phyloP scores from a whole-genome alignment of 805 yeast genomes.

The Metschnikowia hibisci region DNA sequence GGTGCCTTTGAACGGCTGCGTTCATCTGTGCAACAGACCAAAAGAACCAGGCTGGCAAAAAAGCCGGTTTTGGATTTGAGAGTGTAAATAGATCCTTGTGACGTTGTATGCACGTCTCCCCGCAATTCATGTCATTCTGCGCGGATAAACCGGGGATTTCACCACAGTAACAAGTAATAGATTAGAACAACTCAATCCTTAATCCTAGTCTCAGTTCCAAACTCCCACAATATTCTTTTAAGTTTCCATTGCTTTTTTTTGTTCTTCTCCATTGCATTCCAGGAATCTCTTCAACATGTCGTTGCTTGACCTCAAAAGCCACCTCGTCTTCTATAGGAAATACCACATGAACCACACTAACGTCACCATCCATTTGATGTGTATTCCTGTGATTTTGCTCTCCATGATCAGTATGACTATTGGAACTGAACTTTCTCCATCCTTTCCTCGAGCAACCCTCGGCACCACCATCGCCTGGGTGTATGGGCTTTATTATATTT shows the following conservation, averaged over 20 bases:
- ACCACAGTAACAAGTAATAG: neutral
- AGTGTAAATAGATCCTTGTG: slow-evolving; percentile 22
- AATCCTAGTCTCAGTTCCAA: no score
- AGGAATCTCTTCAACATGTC: no score
- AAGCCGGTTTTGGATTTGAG: slow-evolving; percentile 55
- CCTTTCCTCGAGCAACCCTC: slow-evolving; percentile 35
- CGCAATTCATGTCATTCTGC: neutral
- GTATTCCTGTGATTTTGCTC: slow-evolving; percentile 73
- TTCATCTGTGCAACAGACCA: slow-evolving; percentile 28
- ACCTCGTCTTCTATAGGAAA: slow-evolving; percentile 35
- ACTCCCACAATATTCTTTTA: no score
- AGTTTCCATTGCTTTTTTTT: no score
- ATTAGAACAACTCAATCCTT: no score
- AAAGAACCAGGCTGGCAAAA: slow-evolving; percentile 41
- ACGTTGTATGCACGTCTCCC: neutral
- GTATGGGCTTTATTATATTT: slow-evolving; percentile 56
- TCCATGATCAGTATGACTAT: slow-evolving; percentile 43
- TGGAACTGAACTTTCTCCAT: slow-evolving; percentile 2
- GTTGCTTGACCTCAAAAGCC: slow-evolving; percentile 31
- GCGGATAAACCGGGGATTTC: neutral
- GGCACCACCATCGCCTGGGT: slow-evolving; percentile 45
- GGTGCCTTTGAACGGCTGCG: slow-evolving; percentile 46
- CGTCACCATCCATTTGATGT: slow-evolving; percentile 70
- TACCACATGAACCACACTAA: slow-evolving; percentile 47
- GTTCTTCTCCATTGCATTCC: no score